A percentile compares a stretch with the other conserved stretches of the same genome.
These are phyloP conservation scores for Casuarina glauca DNA, from an alignment of 306 rosid species.

Conservation along the genomic window DNA sequence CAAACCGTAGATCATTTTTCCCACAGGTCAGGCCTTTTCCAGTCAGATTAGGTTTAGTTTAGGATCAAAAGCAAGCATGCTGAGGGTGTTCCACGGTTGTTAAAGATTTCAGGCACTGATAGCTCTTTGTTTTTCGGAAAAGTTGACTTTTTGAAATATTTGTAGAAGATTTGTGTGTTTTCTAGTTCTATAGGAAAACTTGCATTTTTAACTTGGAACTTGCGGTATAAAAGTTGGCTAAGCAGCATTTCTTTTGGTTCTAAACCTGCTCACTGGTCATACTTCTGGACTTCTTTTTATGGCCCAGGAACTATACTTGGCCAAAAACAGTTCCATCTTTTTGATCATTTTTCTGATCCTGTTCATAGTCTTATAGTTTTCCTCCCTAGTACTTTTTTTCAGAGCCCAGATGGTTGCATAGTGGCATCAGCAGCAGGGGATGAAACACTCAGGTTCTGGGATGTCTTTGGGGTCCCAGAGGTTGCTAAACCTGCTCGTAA, in stretches of 20 bases:
- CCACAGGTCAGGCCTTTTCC: conserved; percentile 27
- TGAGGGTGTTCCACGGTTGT: too few species aligned
- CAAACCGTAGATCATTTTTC: conserved; percentile 48
- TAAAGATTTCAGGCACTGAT: too few species aligned
- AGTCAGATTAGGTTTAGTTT: too few species aligned
- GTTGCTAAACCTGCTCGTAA: conserved; percentile 33
- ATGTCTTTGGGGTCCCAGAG: conserved; percentile 50
- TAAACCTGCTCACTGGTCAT: conserved; percentile 55
- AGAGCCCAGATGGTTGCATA: conserved; percentile 51
- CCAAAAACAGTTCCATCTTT: neutral
- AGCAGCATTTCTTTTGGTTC: too few species aligned
- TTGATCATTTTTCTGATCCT: neutral
- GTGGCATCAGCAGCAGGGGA: conserved; percentile 62
- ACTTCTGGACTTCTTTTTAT: conserved; percentile 75
- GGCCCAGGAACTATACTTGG: conserved; percentile 26
- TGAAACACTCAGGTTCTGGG: conserved; percentile 50
- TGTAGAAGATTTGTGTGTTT: too few species aligned
- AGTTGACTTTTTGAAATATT: too few species aligned
- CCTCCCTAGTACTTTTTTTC: neutral
- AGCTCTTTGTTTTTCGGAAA: too few species aligned
- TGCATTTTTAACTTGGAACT: too few species aligned
- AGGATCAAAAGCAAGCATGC: too few species aligned
- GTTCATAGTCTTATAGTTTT: neutral
- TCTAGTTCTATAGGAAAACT: too few species aligned
- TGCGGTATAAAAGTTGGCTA: too few species aligned